Evolutionary conservation across 306 rosid genomes (phyloP).

Genomic region (Echinosophora koreensis): DNA sequence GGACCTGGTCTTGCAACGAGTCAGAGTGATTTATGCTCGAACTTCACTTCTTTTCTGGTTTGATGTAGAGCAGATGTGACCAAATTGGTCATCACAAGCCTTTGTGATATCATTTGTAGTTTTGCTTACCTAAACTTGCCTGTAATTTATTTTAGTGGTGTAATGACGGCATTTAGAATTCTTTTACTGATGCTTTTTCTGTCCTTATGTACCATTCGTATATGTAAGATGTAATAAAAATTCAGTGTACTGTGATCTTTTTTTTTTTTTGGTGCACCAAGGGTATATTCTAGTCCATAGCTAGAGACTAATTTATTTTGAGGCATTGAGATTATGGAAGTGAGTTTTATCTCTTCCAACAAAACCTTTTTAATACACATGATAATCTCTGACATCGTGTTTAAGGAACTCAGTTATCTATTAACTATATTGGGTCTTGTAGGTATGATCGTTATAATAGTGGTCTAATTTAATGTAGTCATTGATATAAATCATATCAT

Average conservation of each 20-base stretch:
- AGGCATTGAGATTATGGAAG: no score
- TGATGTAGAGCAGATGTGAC: slow-evolving; percentile 72
- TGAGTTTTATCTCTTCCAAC: no score
- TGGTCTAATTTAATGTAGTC: neutral
- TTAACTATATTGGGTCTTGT: no score
- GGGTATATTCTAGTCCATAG: no score
- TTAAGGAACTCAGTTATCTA: no score
- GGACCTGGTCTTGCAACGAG: slow-evolving; percentile 82
- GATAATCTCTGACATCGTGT: no score
- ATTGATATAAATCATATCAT: no score
- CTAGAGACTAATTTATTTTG: no score
- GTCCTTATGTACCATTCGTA: slow-evolving; percentile 19
- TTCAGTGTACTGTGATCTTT: neutral
- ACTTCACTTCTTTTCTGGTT: slow-evolving; percentile 93
- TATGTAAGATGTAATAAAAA: slow-evolving; percentile 9
- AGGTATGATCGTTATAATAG: no score
- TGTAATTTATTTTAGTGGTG: slow-evolving; percentile 40
- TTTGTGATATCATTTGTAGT: slow-evolving; percentile 42
- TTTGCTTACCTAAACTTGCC: slow-evolving; percentile 3
- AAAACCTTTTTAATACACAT: no score
- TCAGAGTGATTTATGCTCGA: slow-evolving; percentile 85
- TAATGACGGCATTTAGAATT: slow-evolving; percentile 37
- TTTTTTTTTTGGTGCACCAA: neutral
- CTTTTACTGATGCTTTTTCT: slow-evolving; percentile 21
- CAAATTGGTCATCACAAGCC: slow-evolving; percentile 24